Base-by-base conservation (phyloP, 2,329 filamentous ascomycete species). In the Sclerotinia subarctica region DNA sequence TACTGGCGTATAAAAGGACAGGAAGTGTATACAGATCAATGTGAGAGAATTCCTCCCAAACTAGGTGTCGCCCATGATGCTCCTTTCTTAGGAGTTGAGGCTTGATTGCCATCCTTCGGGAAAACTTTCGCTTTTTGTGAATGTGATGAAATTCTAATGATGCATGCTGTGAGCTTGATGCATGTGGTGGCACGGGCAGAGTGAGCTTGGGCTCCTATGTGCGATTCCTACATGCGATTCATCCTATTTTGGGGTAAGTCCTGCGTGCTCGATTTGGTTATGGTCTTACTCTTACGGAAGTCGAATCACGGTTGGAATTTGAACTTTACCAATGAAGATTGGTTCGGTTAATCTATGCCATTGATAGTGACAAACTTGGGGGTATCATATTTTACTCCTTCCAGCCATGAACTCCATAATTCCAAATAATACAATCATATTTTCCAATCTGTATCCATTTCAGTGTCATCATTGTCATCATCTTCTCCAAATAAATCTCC, bases 31-130 rank as follows among this genome's bases (percentile, higher is more conserved):
- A 81, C 81, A 87, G 85, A 83, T 87, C 83, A 84, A 78, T 77
- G 75, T 78, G 82, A 82, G 83, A 85, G 85, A 82, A 84, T 81
- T 80, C 81, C 80, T 81, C 81, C 46, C 46, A 51, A 51, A 84
- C 84, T 85, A 93, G 93, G 93, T 96, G 93, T 96, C 93, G 93
- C 92, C 58, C 3, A 15, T 81, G 90, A 94, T 84, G 93, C 89
- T 87, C 81, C 76, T 80, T 80, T 42, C 3, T 32, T 38, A 60
- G 83, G 84, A 83, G 89, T 92, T 86, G 88, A 95, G 79, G 92
- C 92, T 96, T 92, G 93, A 96, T 93, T 88, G 93, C 93, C 93
- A 96, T 79, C 75, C 70, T 73, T 60, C 54, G 59, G 59, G 46
- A 62, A 62, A 38, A 17, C 29, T 44, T 26, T 24, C 24, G 21